phyloP scores from a whole-genome alignment of 352 stramenopile genomes.

The Blastocystis sp. region DNA sequence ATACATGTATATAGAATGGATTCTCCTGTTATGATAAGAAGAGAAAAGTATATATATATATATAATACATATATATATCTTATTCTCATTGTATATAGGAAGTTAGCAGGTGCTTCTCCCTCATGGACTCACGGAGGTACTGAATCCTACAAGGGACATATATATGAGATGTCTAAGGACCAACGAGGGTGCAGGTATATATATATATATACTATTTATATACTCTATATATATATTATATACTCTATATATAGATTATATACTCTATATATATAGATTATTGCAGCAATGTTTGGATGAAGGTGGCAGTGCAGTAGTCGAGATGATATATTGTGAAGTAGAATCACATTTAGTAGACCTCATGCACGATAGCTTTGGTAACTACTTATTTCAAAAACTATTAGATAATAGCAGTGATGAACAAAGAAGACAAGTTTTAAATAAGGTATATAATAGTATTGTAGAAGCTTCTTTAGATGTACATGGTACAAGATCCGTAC shows the following conservation, averaged over 20 bases:
- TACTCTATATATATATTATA: too few relatives aligned
- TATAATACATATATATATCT: too few relatives aligned
- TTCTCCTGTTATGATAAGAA: too few relatives aligned
- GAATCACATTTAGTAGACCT: slow-evolving; percentile 77
- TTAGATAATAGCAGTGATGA: slow-evolving; percentile 70
- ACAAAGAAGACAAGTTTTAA: slow-evolving; percentile 70
- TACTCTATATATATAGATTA: too few relatives aligned
- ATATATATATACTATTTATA: too few relatives aligned
- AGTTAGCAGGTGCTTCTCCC: too few relatives aligned
- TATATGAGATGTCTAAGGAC: slow-evolving; percentile 61
- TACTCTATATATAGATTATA: too few relatives aligned
- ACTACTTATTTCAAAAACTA: slow-evolving; percentile 97
- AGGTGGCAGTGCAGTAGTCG: slow-evolving; percentile 64
- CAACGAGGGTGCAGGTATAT: slow-evolving; percentile 94
- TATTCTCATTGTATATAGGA: too few relatives aligned
- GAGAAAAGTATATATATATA: too few relatives aligned
- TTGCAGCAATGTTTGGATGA: slow-evolving; percentile 85
- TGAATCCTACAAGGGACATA: slow-evolving; percentile 30
- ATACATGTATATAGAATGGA: too few relatives aligned
- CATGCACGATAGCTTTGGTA: slow-evolving; percentile 96
- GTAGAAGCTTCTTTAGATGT: slow-evolving; percentile 84
- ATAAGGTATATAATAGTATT: slow-evolving; percentile 67
- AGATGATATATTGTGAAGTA: slow-evolving; percentile 84
- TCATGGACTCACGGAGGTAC: slow-evolving; percentile 15
- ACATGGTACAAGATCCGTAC: slow-evolving; percentile 84